Percentiles rank a stretch among this genome's conserved stretches.
These are phyloP conservation scores for Amanita pallidorosea DNA, from an alignment of 768 basidiomycete genomes.

Conservation along the genomic window DNA sequence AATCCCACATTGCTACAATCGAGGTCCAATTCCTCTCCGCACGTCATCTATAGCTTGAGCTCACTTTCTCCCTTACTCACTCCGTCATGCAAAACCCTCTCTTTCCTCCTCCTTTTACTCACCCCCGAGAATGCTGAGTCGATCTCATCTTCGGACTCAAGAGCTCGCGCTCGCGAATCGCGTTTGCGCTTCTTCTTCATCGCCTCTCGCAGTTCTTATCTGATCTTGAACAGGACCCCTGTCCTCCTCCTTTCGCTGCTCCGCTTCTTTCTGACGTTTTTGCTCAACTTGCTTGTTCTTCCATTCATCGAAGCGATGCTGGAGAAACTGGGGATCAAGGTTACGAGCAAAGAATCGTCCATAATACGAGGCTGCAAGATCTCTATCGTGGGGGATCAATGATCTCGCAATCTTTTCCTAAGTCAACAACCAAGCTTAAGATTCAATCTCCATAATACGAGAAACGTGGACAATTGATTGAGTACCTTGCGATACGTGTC, in stretches of 20 bases:
- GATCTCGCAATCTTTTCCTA: conserved; percentile 82
- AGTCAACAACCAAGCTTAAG: conserved; percentile 11
- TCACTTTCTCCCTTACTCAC: no score
- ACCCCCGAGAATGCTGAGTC: no score
- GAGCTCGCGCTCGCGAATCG: conserved; percentile 14
- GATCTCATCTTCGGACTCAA: no score
- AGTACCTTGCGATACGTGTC: conserved; percentile 88
- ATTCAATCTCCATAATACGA: no score
- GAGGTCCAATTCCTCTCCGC: no score
- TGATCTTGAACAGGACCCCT: conserved; percentile 8
- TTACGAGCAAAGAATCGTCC: conserved; percentile 78
- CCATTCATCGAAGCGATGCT: conserved; percentile 83
- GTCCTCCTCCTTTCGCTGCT: neutral
- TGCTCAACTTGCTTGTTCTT: conserved; percentile 50
- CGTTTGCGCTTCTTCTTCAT: conserved; percentile 34
- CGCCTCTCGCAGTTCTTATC: no score
- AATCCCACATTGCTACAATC: no score
- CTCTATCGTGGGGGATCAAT: conserved; percentile 58
- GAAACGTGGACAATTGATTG: no score
- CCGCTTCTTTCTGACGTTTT: conserved; percentile 11
- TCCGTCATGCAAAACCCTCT: no score
- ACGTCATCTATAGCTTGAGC: no score
- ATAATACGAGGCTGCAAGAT: conserved; percentile 67
- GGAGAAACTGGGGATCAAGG: conserved; percentile 67
- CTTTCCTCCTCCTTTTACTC: no score